phyloP scores from a whole-genome alignment of 2,329 filamentous ascomycete species.

The Aspergillus japonicus region DNA sequence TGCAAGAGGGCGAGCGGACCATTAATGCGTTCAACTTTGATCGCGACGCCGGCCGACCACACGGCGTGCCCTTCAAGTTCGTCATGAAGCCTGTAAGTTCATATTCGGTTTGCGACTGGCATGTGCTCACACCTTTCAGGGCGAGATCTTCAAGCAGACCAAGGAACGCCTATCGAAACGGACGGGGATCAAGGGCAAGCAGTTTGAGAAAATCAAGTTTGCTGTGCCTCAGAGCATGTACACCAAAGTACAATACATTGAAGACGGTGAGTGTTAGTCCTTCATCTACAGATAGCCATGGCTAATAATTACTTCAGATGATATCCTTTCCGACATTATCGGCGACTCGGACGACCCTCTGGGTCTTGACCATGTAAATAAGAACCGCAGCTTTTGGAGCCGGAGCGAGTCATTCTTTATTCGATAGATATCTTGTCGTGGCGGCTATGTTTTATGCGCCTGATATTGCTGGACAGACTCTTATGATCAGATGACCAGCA shows the following conservation, averaged over 20 bases:
- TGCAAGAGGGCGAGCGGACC: slow-evolving; percentile 65
- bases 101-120: background rate
- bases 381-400: slow-evolving; percentile 58
- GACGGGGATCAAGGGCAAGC: slow-evolving; percentile 94
- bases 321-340: slow-evolving; percentile 54
- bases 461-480: background rate
- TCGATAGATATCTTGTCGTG: slow-evolving; percentile 43
- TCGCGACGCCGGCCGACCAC: slow-evolving; percentile 76
- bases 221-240: slow-evolving; percentile 70
- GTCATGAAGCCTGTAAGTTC: slow-evolving; percentile 70
- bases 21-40: slow-evolving; percentile 92
- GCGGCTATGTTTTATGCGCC: slow-evolving; percentile 2
- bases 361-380: slow-evolving; percentile 63
- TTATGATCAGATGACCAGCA: slow-evolving; percentile 2
- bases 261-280: slow-evolving; percentile 68
- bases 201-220: slow-evolving; percentile 98
- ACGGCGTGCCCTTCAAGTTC: slow-evolving; percentile 91
- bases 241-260: slow-evolving; percentile 76
- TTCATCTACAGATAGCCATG: background rate
- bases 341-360: slow-evolving; percentile 81
- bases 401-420: slow-evolving; percentile 65
- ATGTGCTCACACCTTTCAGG: slow-evolving; percentile 48
- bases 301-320: slow-evolving; percentile 33
- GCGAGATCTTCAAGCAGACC: slow-evolving; percentile 83
- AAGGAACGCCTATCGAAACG: slow-evolving; percentile 92